Percentiles rank a stretch among this genome's conserved stretches.
phyloP scores from a whole-genome alignment of 495 filamentous ascomycete genomes.

The Neurospora intermedia region DNA sequence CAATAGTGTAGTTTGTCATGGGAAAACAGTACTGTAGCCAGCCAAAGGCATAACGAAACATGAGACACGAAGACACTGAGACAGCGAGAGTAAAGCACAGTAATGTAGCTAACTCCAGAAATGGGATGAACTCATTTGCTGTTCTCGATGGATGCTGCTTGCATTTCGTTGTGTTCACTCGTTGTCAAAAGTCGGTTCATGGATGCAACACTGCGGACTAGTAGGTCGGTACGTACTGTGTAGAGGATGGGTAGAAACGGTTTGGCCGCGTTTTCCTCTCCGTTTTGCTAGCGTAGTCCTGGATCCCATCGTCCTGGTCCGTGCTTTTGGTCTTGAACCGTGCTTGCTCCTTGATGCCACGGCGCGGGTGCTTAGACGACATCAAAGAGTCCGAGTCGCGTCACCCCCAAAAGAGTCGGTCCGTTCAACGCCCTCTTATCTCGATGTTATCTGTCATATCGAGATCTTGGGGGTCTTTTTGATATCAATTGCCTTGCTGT shows the following conservation, averaged over 20 bases:
- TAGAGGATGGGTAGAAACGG: background rate
- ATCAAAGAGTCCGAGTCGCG: background rate
- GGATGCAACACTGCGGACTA: too few species aligned
- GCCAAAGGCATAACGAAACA: too few species aligned
- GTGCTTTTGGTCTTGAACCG: background rate
- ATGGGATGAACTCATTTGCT: too few species aligned
- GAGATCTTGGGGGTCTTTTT: background rate
- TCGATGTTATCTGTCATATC: background rate
- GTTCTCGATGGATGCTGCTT: too few species aligned
- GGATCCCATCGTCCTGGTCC: background rate
- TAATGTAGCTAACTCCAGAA: too few species aligned
- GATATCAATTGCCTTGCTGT: too few species aligned
- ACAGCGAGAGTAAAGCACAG: too few species aligned
- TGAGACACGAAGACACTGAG: too few species aligned
- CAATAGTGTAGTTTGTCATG: background rate
- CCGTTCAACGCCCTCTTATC: background rate
- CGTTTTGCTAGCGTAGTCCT: background rate
- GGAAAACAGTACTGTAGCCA: background rate
- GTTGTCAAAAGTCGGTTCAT: too few species aligned
- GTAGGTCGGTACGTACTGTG: background rate
- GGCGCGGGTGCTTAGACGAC: background rate
- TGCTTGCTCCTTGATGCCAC: background rate
- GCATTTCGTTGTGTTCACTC: too few species aligned
- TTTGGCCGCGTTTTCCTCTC: background rate
- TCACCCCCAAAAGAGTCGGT: background rate